Percentiles rank a stretch among this genome's conserved stretches.
Conservation (phyloP, 2,329 filamentous ascomycete genomes). For the Colletotrichum caudatum region DNA sequence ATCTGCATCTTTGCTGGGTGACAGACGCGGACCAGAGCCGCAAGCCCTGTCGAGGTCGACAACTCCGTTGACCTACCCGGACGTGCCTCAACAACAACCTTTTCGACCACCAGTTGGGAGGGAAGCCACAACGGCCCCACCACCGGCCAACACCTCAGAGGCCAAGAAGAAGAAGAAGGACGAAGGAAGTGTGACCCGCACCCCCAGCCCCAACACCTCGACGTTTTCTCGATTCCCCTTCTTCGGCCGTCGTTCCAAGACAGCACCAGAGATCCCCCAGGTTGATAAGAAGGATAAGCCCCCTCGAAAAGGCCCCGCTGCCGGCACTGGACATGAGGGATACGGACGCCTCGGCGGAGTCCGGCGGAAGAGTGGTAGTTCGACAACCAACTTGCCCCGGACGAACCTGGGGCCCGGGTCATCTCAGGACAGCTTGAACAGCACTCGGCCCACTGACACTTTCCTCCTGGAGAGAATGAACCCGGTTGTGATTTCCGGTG, state of each 20-base stretch:
- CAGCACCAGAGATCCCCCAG: slow-evolving; percentile 61
- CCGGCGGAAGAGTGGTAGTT: slow-evolving; percentile 74
- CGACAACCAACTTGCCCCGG: slow-evolving; percentile 60
- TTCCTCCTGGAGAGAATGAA: slow-evolving; percentile 73
- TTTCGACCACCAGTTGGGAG: slow-evolving; percentile 49
- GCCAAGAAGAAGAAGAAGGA: slow-evolving; percentile 46
- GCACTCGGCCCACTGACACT: slow-evolving; percentile 60
- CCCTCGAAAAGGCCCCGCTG: slow-evolving; percentile 80
- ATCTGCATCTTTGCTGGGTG: slow-evolving; percentile 59
- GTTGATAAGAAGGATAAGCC: slow-evolving; percentile 69
- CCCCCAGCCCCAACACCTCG: slow-evolving; percentile 68
- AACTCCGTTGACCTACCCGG: slow-evolving; percentile 50
- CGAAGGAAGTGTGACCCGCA: slow-evolving; percentile 52
- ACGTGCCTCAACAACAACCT: slow-evolving; percentile 45
- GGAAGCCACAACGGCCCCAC: slow-evolving; percentile 53
- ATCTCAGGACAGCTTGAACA: slow-evolving; percentile 65
- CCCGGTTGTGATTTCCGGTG: slow-evolving; percentile 75
- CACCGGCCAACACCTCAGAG: slow-evolving; percentile 29
- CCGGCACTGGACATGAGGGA: slow-evolving; percentile 94
- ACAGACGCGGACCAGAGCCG: slow-evolving; percentile 60
- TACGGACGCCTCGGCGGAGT: slow-evolving; percentile 75
- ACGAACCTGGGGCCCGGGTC: slow-evolving; percentile 58
- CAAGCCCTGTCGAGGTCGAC: slow-evolving; percentile 50
- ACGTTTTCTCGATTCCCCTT: slow-evolving; percentile 79
- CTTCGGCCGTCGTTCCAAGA: slow-evolving; percentile 80